These are phyloP conservation scores for Urostyla sp. DNA, from an alignment of 73 alveolate species.

Conservation along the genomic window DNA sequence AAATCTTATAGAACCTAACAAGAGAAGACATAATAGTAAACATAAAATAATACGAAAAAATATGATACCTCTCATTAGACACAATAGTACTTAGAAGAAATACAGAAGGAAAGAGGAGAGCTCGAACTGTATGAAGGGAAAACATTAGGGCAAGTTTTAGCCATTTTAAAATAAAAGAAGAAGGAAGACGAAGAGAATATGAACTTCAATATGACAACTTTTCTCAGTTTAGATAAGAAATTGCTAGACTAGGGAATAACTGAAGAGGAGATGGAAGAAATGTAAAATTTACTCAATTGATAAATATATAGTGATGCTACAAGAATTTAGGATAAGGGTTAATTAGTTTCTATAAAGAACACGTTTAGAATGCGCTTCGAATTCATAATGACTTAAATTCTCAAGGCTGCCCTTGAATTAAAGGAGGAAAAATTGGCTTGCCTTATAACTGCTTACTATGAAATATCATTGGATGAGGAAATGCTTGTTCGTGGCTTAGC, in stretches of 20 bases:
- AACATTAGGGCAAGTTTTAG: too few relatives aligned
- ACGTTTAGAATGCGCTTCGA: constrained; percentile 24
- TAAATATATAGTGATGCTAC: constrained; percentile 16
- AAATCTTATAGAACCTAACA: constrained; percentile 5
- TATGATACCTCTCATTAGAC: too few relatives aligned
- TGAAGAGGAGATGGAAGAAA: neutral
- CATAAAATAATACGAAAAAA: too few relatives aligned
- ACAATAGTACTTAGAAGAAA: too few relatives aligned
- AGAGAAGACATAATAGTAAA: constrained; percentile 11
- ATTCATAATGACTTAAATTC: constrained; percentile 45
- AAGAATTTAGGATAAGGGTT: constrained; percentile 4
- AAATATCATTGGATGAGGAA: constrained; percentile 38
- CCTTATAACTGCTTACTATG: constrained; percentile 47
- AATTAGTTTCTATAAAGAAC: constrained; percentile 5
- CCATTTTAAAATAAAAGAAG: too few relatives aligned
- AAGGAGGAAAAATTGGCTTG: constrained; percentile 52
- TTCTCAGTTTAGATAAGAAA: neutral
- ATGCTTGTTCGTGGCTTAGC: constrained; percentile 19
- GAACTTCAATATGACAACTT: too few relatives aligned
- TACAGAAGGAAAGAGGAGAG: too few relatives aligned
- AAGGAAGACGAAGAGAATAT: too few relatives aligned
- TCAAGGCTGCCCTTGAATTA: constrained; percentile 10
- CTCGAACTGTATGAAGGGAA: too few relatives aligned
- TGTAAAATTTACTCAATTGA: too few relatives aligned
- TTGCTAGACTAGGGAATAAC: neutral